phyloP scores from a whole-genome alignment of 768 basidiomycete genomes.

The Boletellus ananas region DNA sequence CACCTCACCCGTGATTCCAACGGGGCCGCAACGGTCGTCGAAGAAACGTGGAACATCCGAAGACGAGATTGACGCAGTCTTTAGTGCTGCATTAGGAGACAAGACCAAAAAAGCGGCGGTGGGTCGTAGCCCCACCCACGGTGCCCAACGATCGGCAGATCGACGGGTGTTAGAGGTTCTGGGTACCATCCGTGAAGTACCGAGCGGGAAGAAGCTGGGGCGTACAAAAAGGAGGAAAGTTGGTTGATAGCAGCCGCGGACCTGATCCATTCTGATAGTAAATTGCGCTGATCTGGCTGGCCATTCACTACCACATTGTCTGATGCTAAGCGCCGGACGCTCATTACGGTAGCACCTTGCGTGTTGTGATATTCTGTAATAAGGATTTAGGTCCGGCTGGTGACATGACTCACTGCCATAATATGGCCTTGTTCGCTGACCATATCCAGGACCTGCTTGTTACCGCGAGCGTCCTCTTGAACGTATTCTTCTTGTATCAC shows the following conservation, averaged over 20 bases:
- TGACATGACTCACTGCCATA: too few relatives aligned
- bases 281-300: not conserved
- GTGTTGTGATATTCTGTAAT: too few relatives aligned
- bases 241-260: not conserved
- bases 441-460: slow-evolving; percentile 4
- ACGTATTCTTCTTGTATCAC: slow-evolving; percentile 14
- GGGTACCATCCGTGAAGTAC: slow-evolving; percentile 57
- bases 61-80: slow-evolving; percentile 77
- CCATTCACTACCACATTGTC: too few relatives aligned
- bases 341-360: too few relatives aligned
- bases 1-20: not conserved
- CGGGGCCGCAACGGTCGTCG: slow-evolving; percentile 32
- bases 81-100: slow-evolving; percentile 54
- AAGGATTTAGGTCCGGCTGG: too few relatives aligned
- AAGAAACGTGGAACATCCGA: slow-evolving; percentile 45
- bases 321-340: too few relatives aligned
- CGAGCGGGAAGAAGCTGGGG: slow-evolving; percentile 40
- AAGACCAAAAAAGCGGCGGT: slow-evolving; percentile 57
- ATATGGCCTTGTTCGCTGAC: slow-evolving; percentile 10
- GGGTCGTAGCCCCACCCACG: slow-evolving; percentile 9
- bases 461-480: slow-evolving; percentile 15
- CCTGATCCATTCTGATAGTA: not conserved
- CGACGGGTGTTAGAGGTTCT: slow-evolving; percentile 47
- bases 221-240: slow-evolving; percentile 32
- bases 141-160: slow-evolving; percentile 25